A percentile compares a stretch with the other conserved stretches of the same genome.
Conservation (phyloP, 352 stramenopile species). For the Globisporangium irregulare region DNA sequence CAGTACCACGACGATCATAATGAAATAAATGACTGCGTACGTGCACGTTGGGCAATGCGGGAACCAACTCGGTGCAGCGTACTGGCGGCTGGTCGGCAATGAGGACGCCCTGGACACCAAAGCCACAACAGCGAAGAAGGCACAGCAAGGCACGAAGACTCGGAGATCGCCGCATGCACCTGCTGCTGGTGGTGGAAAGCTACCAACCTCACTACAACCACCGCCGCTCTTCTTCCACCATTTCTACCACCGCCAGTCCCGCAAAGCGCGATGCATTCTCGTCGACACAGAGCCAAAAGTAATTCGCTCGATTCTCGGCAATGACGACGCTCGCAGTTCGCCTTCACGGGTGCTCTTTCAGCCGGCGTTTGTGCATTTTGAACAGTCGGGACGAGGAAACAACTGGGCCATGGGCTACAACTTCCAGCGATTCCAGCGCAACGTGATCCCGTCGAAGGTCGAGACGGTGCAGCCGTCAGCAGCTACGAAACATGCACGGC, state of each 20-base stretch:
- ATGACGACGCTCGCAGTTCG: background rate
- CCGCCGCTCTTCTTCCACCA: constrained; percentile 26
- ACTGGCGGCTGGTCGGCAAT: constrained; percentile 45
- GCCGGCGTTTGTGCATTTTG: constrained; percentile 49
- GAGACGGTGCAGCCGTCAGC: background rate
- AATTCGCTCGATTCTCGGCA: constrained; percentile 31
- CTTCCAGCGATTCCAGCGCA: constrained; percentile 39
- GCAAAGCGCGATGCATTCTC: constrained; percentile 59
- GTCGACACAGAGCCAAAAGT: constrained; percentile 83
- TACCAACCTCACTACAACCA: background rate
- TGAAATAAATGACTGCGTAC: constrained; percentile 44
- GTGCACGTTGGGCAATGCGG: constrained; percentile 79
- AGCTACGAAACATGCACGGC: background rate
- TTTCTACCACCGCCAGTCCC: constrained; percentile 47
- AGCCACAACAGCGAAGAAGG: background rate
- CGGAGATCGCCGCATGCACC: background rate
- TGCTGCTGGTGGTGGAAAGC: background rate
- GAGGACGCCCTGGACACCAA: background rate
- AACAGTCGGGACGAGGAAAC: constrained; percentile 79
- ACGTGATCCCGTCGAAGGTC: constrained; percentile 26
- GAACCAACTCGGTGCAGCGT: constrained; percentile 71
- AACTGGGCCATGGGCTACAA: constrained; percentile 90
- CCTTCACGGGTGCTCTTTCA: constrained; percentile 15
- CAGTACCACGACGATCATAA: background rate
- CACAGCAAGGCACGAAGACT: background rate